Conservation (phyloP, 805 yeast species). For the Sugiyamaella boreocaroliniensis region DNA sequence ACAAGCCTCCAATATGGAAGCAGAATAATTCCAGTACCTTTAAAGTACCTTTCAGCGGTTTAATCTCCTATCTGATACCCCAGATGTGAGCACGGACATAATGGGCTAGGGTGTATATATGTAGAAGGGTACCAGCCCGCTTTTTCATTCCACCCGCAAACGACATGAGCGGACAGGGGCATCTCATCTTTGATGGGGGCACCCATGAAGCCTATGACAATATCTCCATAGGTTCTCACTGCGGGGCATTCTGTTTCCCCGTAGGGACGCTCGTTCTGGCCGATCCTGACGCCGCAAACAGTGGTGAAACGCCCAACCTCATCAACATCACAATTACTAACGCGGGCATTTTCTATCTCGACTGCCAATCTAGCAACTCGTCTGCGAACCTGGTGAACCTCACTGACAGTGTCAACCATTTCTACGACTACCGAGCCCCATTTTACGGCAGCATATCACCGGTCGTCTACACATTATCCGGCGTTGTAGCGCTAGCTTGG, state of each 20-base stretch:
- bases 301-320: neutral
- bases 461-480: slow-evolving; percentile 29
- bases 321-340: neutral
- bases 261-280: neutral
- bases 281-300: neutral
- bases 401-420: neutral
- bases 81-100: no score
- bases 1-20: no score
- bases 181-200: neutral
- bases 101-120: no score
- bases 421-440: slow-evolving; percentile 13
- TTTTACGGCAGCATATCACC: slow-evolving; percentile 30
- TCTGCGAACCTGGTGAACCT: neutral
- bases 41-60: no score
- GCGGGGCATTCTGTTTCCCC: neutral
- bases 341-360: neutral
- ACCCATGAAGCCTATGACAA: neutral
- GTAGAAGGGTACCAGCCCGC: no score
- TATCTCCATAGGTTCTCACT: neutral
- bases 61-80: no score
- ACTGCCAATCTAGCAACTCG: neutral
- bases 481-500: slow-evolving; percentile 49
- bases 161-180: neutral
- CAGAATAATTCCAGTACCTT: no score
- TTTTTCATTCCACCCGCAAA: no score